A percentile compares a stretch with the other conserved stretches of the same genome.
phyloP scores from a whole-genome alignment of 371 early-diverging fungal genomes.

The Circinella umbellata region DNA sequence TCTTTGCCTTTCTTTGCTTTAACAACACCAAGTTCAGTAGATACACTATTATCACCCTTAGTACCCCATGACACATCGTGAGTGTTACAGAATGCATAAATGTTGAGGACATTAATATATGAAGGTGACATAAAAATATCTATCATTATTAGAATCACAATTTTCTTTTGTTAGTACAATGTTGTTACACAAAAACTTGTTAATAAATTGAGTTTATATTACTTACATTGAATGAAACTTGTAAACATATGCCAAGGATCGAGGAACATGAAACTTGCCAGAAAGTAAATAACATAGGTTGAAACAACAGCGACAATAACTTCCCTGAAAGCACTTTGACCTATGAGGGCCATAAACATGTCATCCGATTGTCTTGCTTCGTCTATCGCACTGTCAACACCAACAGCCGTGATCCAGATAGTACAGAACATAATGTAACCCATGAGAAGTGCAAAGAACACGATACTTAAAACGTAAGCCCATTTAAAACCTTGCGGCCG shows the following conservation, averaged over 20 bases:
- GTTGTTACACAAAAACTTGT: too few relatives aligned
- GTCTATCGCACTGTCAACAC: conserved; percentile 43
- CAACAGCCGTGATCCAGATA: conserved; percentile 53
- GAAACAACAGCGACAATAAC: conserved; percentile 65
- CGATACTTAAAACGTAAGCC: conserved; percentile 63
- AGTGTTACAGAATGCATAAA: conserved; percentile 76
- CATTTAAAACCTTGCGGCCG: conserved; percentile 81
- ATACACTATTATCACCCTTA: conserved; percentile 79
- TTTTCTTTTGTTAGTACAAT: neutral
- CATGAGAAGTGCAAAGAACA: conserved; percentile 60
- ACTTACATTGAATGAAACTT: conserved; percentile 57
- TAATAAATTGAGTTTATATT: too few relatives aligned
- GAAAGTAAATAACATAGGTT: conserved; percentile 72
- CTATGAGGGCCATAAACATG: conserved; percentile 34
- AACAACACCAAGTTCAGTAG: conserved; percentile 70
- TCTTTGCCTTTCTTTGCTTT: conserved; percentile 59
- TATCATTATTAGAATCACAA: neutral
- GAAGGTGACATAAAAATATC: conserved; percentile 63
- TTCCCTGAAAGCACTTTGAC: conserved; percentile 55
- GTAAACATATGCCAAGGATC: conserved; percentile 78
- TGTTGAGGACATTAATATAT: conserved; percentile 67
- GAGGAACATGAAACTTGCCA: conserved; percentile 66
- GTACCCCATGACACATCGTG: conserved; percentile 92
- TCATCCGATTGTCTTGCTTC: conserved; percentile 26
- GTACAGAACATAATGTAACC: conserved; percentile 66